Conservation (phyloP, 352 stramenopile species). For the Pythium dissimile region DNA sequence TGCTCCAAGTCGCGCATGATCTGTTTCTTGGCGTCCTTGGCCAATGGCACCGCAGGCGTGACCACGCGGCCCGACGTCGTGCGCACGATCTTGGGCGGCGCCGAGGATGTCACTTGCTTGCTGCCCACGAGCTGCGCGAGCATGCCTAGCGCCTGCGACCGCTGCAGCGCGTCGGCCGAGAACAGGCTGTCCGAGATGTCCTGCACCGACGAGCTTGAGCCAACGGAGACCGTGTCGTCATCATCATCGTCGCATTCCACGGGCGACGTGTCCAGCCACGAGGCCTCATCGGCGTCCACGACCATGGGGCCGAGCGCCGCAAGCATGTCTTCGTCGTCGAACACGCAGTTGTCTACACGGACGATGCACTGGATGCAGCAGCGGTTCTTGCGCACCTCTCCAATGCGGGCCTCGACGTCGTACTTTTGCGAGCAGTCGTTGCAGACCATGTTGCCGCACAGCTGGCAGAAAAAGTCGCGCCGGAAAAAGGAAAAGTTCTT, state of each 20-base stretch:
- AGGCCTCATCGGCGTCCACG: slow-evolving; percentile 31
- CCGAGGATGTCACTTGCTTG: neutral
- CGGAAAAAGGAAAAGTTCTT: slow-evolving; percentile 41
- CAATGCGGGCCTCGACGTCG: slow-evolving; percentile 41
- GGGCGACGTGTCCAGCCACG: no score
- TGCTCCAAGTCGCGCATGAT: slow-evolving; percentile 39
- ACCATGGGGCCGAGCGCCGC: slow-evolving; percentile 37
- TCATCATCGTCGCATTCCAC: no score
- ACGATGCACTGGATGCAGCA: slow-evolving; percentile 46
- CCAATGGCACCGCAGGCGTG: neutral
- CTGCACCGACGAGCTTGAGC: slow-evolving; percentile 26
- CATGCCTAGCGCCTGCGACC: slow-evolving; percentile 42
- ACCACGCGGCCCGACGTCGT: neutral
- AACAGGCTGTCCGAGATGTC: slow-evolving; percentile 34
- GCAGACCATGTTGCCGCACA: slow-evolving; percentile 50
- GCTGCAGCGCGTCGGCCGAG: slow-evolving; percentile 34
- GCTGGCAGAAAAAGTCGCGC: slow-evolving; percentile 43
- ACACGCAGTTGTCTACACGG: slow-evolving; percentile 46
- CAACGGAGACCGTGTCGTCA: slow-evolving; percentile 9
- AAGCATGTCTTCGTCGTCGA: slow-evolving; percentile 51
- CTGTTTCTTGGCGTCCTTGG: slow-evolving; percentile 34
- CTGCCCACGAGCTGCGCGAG: slow-evolving; percentile 41
- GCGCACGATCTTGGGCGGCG: neutral
- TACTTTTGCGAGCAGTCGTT: slow-evolving; percentile 48
- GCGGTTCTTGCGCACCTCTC: slow-evolving; percentile 43